Evolutionary conservation across 1,139 yeast species (phyloP), one percentile per base, ranked within the genome.

Genomic region (Pichia sp.): DNA sequence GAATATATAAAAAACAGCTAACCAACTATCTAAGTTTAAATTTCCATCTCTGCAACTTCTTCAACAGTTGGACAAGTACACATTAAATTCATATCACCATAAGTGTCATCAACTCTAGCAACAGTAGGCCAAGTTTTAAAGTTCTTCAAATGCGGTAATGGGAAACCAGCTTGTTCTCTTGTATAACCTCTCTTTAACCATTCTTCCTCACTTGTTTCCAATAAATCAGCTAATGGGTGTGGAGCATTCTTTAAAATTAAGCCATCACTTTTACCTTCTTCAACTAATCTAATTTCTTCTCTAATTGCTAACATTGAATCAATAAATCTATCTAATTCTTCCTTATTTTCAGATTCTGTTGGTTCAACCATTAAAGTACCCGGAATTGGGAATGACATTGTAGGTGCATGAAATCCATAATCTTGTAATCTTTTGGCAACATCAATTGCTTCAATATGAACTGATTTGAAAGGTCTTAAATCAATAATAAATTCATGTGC

Each of bases 321-420:
- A 53, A 89, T 82, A 68, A 92, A 92, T 61, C 97, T 77, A 68
- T 92, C 94, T 57, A 92, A 74, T 70, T 92, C 98, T 48, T 74
- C 85, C 62, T 85, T 70, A 63, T 88, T 82, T 70, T 92, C 98
- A 23, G 94, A 83, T 69, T 92, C 98, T 5, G 98, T 92, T 51
- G 98, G 98, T 70, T 92, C 98, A 56, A 92, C 82, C 98, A 92
- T 92, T 59, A 92, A 76, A 4, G 98, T 92, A 53, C 95, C 95
- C 13, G 97, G 90, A 46, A 92, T 96, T 23, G 98, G 98, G 86
- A 94, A 92, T 1, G 97, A 92, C 88, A 92, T 82, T 44, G 98
- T 92, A 57, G 98, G 98, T 0, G 97, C 97, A 68, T 92, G 98
- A 82, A 92, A 92, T 1, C 97, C 97, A 65, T 90, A 92, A 69